phyloP scores from a whole-genome alignment of 495 filamentous ascomycete genomes.

The Trichoderma parareesei region DNA sequence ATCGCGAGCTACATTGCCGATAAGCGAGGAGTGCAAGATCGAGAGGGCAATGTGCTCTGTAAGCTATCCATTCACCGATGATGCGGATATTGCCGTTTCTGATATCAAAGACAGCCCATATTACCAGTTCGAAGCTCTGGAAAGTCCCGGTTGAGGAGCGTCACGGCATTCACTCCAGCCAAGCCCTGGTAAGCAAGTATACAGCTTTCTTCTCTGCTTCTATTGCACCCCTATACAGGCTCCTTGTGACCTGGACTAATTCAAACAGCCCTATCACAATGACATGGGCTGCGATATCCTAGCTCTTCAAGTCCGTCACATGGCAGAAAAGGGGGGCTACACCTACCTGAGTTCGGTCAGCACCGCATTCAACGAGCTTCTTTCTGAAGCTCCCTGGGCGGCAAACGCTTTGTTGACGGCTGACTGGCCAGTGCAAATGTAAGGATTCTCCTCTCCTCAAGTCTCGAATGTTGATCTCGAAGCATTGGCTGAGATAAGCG shows the following conservation, averaged over 20 bases:
- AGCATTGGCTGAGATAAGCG: neutral
- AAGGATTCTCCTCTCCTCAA: slow-evolving; percentile 13
- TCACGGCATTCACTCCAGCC: slow-evolving; percentile 39
- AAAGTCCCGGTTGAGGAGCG: slow-evolving; percentile 31
- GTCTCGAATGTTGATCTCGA: neutral
- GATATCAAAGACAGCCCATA: slow-evolving; percentile 27
- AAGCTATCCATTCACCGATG: slow-evolving; percentile 13
- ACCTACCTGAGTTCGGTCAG: slow-evolving; percentile 36
- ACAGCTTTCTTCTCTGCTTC: neutral
- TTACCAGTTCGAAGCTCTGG: slow-evolving; percentile 36
- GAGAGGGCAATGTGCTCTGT: slow-evolving; percentile 40
- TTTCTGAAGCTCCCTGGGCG: slow-evolving; percentile 22
- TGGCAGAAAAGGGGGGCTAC: slow-evolving; percentile 28
- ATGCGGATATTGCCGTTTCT: neutral
- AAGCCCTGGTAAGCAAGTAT: slow-evolving; percentile 22
- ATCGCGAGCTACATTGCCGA: slow-evolving; percentile 44
- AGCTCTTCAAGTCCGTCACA: slow-evolving; percentile 34
- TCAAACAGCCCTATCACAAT: slow-evolving; percentile 33
- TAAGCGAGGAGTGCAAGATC: slow-evolving; percentile 40
- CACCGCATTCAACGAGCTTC: slow-evolving; percentile 33
- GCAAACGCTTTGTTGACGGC: slow-evolving; percentile 24
- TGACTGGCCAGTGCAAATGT: slow-evolving; percentile 39
- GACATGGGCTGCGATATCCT: slow-evolving; percentile 38
- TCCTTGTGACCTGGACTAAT: neutral
- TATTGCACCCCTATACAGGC: neutral